Base-by-base conservation (phyloP, 2,329 filamentous ascomycete species). In the Aspergillus floridensis region DNA sequence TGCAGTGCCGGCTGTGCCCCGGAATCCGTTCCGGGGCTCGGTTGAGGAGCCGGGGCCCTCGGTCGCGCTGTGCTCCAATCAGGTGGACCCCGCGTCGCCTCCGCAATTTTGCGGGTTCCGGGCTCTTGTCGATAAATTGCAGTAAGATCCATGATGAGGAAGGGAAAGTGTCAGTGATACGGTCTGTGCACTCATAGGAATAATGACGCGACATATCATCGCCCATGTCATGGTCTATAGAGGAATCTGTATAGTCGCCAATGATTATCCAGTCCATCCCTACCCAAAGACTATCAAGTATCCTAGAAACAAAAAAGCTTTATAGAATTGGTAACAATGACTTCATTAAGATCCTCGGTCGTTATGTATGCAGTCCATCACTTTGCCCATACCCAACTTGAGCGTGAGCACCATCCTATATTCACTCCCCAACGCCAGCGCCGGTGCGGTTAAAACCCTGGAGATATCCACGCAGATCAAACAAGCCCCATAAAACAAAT, bases 321-420 rank as follows among this genome's bases (percentile, higher is more conserved):
- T 16, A 26, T 29, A 41, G 32, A 12, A 59, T 54, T 52, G 52
- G 55, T 51, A 35, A 56, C 35, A 54, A 59, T 63, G 59, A 66
- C 64, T 64, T 72, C 68, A 69, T 70, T 71, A 72, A 67, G 26
- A 8, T 70, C 62, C 70, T 72, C 71, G 58, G 68, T 73, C 71
- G 70, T 73, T 72, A 73, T 73, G 69, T 71, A 74, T 63, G 60
- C 69, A 69, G 66, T 64, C 64, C 60, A 55, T 67, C 67, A 65
- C 63, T 61, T 29, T 38, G 55, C 57, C 62, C 60, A 32, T 56
- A 46, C 58, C 49, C 58, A 47, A 44, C n/a, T 57, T 59, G 47
- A 62, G 57, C 59, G 58, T 63, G 26, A 54, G 52, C 50, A 61
- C 62, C 56, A 61, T 61, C 56, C 55, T 54, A 54, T 59, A 66